Percentiles rank a stretch among this genome's conserved stretches.
Conservation (phyloP, 23 red algal genomes). For the Agarophyton chilense region DNA sequence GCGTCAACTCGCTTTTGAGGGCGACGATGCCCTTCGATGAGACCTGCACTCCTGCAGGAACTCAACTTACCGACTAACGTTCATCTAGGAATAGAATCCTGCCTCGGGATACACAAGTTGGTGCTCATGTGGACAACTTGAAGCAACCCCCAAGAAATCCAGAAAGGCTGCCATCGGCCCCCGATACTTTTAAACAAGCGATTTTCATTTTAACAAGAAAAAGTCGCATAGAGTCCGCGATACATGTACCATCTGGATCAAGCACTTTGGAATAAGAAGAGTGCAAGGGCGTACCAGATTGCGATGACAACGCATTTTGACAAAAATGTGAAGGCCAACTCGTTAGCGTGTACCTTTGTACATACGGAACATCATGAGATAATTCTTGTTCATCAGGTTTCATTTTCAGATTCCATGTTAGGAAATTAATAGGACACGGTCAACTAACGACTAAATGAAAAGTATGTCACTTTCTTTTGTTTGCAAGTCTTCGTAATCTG, state of each 20-base stretch:
- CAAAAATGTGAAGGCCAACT: not conserved
- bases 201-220: not conserved
- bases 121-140: no score
- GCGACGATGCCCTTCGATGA: no score
- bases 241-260: not conserved
- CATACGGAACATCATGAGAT: not conserved
- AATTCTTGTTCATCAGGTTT: not conserved
- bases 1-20: no score
- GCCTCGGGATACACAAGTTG: not conserved
- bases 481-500: constrained; percentile 31
- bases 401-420: not conserved
- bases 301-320: not conserved
- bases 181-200: not conserved
- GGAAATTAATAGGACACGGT: no score
- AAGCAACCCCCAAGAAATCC: no score
- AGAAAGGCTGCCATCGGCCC: no score
- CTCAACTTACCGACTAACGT: not conserved
- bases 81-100: not conserved
- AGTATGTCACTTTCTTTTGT: not conserved
- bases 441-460: not conserved
- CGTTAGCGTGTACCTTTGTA: no score
- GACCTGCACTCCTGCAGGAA: no score
- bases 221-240: no score
- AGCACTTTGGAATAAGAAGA: not conserved
- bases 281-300: not conserved